phyloP scores from a whole-genome alignment of 208 protist genomes.

The Leishmania tarentolae region DNA sequence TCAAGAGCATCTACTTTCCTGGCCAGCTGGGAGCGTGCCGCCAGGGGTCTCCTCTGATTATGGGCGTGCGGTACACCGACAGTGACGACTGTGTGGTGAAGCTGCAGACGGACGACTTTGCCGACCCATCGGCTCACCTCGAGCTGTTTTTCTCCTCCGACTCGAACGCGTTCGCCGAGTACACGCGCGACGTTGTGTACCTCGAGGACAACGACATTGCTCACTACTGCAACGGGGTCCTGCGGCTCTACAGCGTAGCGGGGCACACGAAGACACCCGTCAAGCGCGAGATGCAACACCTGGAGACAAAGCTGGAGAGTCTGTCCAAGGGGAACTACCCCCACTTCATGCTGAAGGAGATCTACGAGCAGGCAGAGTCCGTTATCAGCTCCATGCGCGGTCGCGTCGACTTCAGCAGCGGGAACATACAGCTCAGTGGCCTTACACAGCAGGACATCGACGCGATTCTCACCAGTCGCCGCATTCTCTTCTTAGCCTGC shows the following conservation, averaged over 20 bases:
- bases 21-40: conserved; percentile 88
- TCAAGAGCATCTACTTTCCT: conserved; percentile 91
- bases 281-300: conserved; percentile 52
- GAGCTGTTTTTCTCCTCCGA: conserved; percentile 96
- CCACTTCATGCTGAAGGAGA: conserved; percentile 98
- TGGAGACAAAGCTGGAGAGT: conserved; percentile 86
- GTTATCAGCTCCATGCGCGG: conserved; percentile 92
- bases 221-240: conserved; percentile 54
- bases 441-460: conserved; percentile 53
- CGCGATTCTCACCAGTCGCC: conserved; percentile 52
- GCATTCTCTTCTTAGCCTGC: conserved; percentile 95
- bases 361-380: conserved; percentile 95
- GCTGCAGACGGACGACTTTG: conserved; percentile 22
- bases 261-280: conserved; percentile 22
- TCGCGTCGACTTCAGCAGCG: conserved; percentile 82
- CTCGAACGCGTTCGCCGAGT: conserved; percentile 91
- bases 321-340: conserved; percentile 92
- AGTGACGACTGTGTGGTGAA: conserved; percentile 12
- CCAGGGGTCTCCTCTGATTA: conserved; percentile 91
- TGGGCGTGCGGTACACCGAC: conserved; percentile 75
- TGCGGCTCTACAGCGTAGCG: conserved; percentile 59
- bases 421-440: conserved; percentile 86
- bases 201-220: conserved; percentile 96
- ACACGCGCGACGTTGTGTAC: conserved; percentile 94
- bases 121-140: conserved; percentile 22